These are phyloP conservation scores for Ophiostoma pallidulum DNA, from an alignment of 2,329 filamentous ascomycete species.

Conservation along the genomic window DNA sequence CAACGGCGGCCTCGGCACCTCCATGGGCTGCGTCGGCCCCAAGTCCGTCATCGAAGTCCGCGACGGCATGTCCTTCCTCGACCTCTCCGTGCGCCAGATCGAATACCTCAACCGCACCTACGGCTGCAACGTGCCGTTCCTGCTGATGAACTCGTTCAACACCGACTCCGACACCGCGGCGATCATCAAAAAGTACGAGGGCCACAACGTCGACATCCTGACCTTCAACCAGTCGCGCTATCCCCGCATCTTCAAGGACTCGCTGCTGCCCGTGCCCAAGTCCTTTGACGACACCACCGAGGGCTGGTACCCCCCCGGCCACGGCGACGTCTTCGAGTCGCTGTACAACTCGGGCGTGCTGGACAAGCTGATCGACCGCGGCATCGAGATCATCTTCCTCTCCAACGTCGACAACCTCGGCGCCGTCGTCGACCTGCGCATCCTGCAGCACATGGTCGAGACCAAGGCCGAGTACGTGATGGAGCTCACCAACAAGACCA, in stretches of 20 bases:
- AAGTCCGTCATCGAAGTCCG: constrained; percentile 99
- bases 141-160: constrained; percentile 99
- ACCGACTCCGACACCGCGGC: constrained; percentile 95
- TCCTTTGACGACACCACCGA: constrained; percentile 74
- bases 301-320: constrained; percentile 97
- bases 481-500: constrained; percentile 99
- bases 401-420: constrained; percentile 99
- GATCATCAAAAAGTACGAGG: constrained; percentile 99
- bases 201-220: constrained; percentile 98
- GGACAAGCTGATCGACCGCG: constrained; percentile 88
- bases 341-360: constrained; percentile 98
- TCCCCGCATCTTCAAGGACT: constrained; percentile 97
- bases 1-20: constrained; percentile 97
- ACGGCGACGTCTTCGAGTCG: constrained; percentile 99
- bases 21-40: constrained; percentile 97
- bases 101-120: constrained; percentile 99
- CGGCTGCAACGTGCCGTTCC: constrained; percentile 91
- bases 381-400: constrained; percentile 96
- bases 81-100: constrained; percentile 96
- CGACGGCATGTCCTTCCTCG: constrained; percentile 99
- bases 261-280: constrained; percentile 91
- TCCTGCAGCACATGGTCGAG: constrained; percentile 99
- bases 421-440: constrained; percentile 93
- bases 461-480: constrained; percentile 97
- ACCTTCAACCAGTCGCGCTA: constrained; percentile 99